Conservation (phyloP, 176 grass and related monocot genomes). For the Cenchrus americanus region DNA sequence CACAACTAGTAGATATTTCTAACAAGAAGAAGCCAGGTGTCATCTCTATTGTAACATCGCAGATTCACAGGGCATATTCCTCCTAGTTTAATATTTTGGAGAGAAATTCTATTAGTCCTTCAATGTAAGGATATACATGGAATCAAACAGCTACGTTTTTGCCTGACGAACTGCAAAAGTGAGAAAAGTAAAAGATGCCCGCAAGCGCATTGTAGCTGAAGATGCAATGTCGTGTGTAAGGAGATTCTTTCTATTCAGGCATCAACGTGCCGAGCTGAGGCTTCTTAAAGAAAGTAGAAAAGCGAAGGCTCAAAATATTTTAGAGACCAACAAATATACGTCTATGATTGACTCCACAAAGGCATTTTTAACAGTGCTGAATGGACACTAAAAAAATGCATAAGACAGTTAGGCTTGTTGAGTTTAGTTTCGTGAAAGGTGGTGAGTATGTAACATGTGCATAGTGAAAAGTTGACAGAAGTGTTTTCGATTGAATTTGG, state of each 20-base stretch:
- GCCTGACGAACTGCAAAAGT: background rate
- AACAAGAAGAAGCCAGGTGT: background rate
- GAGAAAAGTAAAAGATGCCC: background rate
- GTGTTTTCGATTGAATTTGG: too few species aligned
- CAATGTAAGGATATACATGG: background rate
- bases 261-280: background rate
- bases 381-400: background rate
- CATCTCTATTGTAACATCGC: background rate
- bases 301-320: background rate
- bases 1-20: conserved; percentile 20
- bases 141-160: conserved; percentile 11
- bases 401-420: background rate
- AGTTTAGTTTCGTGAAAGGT: background rate
- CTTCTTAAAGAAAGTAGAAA: background rate
- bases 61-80: conserved; percentile 24
- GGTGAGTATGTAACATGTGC: too few species aligned
- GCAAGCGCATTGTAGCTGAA: conserved; percentile 13
- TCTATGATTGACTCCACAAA: background rate
- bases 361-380: background rate
- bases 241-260: conserved; percentile 21
- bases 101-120: background rate
- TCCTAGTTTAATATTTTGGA: conserved; percentile 32
- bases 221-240: background rate
- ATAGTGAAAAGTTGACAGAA: too few species aligned
- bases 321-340: background rate